Evolutionary conservation across 1,284 basidiomycete genomes (phyloP).

Genomic region (Microbotryum scabiosae): DNA sequence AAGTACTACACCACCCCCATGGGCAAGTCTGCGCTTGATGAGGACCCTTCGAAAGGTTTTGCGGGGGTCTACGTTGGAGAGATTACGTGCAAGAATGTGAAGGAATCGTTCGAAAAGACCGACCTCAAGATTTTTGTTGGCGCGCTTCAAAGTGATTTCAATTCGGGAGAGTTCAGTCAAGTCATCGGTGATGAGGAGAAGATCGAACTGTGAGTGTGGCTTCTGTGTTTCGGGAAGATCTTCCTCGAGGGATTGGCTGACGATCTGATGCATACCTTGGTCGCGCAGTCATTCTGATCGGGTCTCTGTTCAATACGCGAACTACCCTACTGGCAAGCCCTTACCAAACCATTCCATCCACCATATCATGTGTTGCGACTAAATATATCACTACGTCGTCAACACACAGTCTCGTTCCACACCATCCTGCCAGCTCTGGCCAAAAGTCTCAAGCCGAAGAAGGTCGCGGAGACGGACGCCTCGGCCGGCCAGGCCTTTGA

Average conservation of each 20-base stretch:
- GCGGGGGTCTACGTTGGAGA: constrained; percentile 77
- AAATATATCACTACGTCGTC: not conserved
- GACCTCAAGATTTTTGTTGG: constrained; percentile 81
- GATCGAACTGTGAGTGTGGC: constrained; percentile 46
- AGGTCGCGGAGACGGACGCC: constrained; percentile 36
- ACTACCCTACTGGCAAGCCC: constrained; percentile 7
- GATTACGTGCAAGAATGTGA: constrained; percentile 61
- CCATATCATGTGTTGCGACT: too few species aligned
- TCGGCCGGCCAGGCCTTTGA: constrained; percentile 8
- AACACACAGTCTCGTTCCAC: constrained; percentile 23
- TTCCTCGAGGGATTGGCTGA: not conserved
- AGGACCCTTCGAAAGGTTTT: constrained; percentile 64
- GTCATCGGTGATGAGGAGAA: not conserved
- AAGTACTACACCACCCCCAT: constrained; percentile 66
- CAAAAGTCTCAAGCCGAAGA: constrained; percentile 49
- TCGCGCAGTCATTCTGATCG: constrained; percentile 58
- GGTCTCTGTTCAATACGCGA: constrained; percentile 40
- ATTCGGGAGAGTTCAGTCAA: constrained; percentile 51
- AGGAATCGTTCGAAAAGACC: constrained; percentile 67
- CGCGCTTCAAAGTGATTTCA: constrained; percentile 76
- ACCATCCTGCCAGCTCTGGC: constrained; percentile 41
- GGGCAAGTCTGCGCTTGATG: constrained; percentile 77
- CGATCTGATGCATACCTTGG: not conserved
- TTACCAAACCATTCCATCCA: too few species aligned
- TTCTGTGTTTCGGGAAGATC: constrained; percentile 45